phyloP scores from a whole-genome alignment of 371 early-diverging fungal genomes.

The Parasitella parasitica region DNA sequence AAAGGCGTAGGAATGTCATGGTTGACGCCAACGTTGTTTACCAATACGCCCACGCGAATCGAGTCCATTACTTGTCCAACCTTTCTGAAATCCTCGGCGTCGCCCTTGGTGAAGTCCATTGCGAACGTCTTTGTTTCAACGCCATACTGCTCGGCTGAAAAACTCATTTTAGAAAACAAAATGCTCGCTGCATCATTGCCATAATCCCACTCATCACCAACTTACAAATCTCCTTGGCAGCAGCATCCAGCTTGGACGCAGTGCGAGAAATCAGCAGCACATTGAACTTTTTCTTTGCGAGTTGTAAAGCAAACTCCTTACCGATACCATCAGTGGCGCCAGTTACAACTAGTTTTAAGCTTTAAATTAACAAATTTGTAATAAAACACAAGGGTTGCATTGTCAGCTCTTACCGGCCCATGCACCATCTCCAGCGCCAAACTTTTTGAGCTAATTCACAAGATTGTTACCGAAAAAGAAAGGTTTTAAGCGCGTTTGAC shows the following conservation, averaged over 20 bases:
- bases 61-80: conserved; percentile 59
- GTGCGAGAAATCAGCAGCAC: conserved; percentile 89
- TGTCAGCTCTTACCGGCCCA: conserved; percentile 72
- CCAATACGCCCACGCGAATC: conserved; percentile 71
- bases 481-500: neutral
- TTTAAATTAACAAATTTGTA: too few species aligned
- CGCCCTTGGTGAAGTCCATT: conserved; percentile 82
- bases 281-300: conserved; percentile 87
- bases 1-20: conserved; percentile 87
- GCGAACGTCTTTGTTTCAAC: conserved; percentile 74
- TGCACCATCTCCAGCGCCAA: conserved; percentile 79
- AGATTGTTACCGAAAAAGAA: neutral
- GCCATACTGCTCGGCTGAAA: conserved; percentile 44
- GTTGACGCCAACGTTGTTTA: conserved; percentile 94
- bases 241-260: conserved; percentile 76
- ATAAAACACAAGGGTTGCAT: too few species aligned
- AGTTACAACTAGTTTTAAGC: conserved; percentile 91
- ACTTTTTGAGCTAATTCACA: conserved; percentile 63
- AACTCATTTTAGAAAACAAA: neutral
- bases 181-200: neutral
- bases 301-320: conserved; percentile 88
- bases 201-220: too few species aligned
- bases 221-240: conserved; percentile 73
- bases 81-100: conserved; percentile 63
- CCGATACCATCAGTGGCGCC: conserved; percentile 99